Percentiles rank a stretch among this genome's conserved stretches.
Conservation (phyloP, 768 basidiomycete species). For the button mushroom (Agaricus bisporus) region DNA sequence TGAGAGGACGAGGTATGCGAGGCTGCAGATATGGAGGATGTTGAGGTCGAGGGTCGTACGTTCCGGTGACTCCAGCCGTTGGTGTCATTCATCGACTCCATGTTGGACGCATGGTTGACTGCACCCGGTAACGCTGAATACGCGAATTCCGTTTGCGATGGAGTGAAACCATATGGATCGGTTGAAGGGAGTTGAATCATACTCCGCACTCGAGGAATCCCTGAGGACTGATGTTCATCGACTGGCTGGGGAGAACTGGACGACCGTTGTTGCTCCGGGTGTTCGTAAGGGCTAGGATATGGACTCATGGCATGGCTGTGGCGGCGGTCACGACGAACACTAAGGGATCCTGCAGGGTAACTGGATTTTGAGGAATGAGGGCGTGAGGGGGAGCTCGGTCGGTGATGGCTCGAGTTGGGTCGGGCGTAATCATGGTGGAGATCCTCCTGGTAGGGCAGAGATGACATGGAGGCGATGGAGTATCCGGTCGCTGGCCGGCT, state of each 20-base stretch:
- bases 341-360: constrained; percentile 47
- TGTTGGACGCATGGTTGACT: constrained; percentile 36
- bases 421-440: constrained; percentile 57
- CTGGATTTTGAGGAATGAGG: constrained; percentile 65
- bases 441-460: constrained; percentile 63
- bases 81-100: constrained; percentile 40
- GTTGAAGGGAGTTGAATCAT: constrained; percentile 79
- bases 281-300: constrained; percentile 79
- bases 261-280: constrained; percentile 55
- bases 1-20: constrained; percentile 75
- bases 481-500: constrained; percentile 84
- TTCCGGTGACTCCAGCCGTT: constrained; percentile 45
- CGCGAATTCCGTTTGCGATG: constrained; percentile 74
- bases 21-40: constrained; percentile 71
- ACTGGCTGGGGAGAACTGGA: constrained; percentile 68
- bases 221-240: constrained; percentile 41
- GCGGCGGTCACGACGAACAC: constrained; percentile 66
- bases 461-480: constrained; percentile 79
- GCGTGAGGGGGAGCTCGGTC: constrained; percentile 62
- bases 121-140: constrained; percentile 56
- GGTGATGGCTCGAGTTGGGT: constrained; percentile 69
- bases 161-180: constrained; percentile 58
- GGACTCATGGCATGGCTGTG: constrained; percentile 87
- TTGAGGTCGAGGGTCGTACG: constrained; percentile 69
- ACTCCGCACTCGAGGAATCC: constrained; percentile 70